Evolutionary conservation across 106 monocot genomes (phyloP).

Genomic region (Dendrobium catenatum): DNA sequence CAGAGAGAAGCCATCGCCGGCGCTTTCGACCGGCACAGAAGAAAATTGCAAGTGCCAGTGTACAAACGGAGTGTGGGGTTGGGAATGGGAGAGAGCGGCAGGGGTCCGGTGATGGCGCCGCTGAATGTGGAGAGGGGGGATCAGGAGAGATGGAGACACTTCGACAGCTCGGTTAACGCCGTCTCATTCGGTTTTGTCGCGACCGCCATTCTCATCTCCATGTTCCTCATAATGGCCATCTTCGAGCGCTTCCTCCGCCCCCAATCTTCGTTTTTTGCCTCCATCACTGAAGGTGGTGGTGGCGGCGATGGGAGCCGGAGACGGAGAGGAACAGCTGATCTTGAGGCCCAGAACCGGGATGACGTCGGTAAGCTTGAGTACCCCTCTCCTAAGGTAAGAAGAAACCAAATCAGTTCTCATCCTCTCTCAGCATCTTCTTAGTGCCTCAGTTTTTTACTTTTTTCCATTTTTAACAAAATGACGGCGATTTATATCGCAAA

Average conservation of each 20-base stretch:
- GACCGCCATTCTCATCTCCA: slow-evolving; percentile 62
- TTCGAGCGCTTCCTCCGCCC: slow-evolving; percentile 54
- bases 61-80: background rate
- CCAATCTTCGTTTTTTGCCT: background rate
- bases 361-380: slow-evolving; percentile 27
- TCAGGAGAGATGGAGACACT: slow-evolving; percentile 33
- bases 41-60: background rate
- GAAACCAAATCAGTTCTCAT: background rate
- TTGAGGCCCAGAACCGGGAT: slow-evolving; percentile 18
- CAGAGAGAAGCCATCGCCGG: background rate
- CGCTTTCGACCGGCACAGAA: background rate
- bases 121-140: slow-evolving; percentile 12
- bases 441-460: no score
- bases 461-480: no score
- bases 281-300: slow-evolving; percentile 4
- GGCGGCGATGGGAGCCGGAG: background rate
- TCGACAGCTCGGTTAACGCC: slow-evolving; percentile 49
- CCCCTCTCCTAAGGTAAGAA: slow-evolving; percentile 34
- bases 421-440: background rate
- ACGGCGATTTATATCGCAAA: no score
- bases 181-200: slow-evolving; percentile 65
- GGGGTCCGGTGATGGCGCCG: slow-evolving; percentile 27
- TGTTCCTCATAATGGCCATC: slow-evolving; percentile 71
- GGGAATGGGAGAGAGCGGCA: slow-evolving; percentile 18
- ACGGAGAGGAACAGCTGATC: slow-evolving; percentile 11